A percentile compares a stretch with the other conserved stretches of the same genome.
Conservation (phyloP, 2,329 filamentous ascomycete species). For the Talaromyces marneffei region DNA sequence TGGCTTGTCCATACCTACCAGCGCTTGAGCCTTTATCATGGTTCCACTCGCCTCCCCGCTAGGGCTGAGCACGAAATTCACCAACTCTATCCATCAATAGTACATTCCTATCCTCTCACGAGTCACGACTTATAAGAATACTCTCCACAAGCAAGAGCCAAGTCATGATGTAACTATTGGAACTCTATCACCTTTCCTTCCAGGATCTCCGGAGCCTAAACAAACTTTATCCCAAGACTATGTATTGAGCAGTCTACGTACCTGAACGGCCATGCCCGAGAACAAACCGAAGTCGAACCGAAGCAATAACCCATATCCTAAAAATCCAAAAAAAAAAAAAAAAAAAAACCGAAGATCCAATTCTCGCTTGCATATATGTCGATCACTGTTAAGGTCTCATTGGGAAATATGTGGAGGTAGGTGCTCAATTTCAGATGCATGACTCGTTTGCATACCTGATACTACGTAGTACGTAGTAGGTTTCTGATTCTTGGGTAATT, state of each 20-base stretch:
- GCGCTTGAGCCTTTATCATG: not conserved
- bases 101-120: not conserved
- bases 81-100: not conserved
- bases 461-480: not conserved
- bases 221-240: not conserved
- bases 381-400: not conserved
- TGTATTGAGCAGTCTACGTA: not conserved
- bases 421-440: not conserved
- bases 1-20: not conserved
- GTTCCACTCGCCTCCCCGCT: not conserved
- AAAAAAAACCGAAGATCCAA: not conserved
- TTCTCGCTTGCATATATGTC: slow-evolving; percentile 1
- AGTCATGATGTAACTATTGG: slow-evolving; percentile 1
- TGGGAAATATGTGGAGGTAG: not conserved
- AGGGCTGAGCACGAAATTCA: not conserved
- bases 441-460: not conserved
- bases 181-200: not conserved
- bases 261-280: not conserved
- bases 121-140: not conserved
- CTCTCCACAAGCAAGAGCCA: not conserved
- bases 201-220: not conserved
- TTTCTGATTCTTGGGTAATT: not conserved
- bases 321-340: too few relatives aligned
- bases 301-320: not conserved
- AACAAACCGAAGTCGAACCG: not conserved